A percentile compares a stretch with the other conserved stretches of the same genome.
Conservation (phyloP, 305 asterid genomes). For the Fraxinus velutina region DNA sequence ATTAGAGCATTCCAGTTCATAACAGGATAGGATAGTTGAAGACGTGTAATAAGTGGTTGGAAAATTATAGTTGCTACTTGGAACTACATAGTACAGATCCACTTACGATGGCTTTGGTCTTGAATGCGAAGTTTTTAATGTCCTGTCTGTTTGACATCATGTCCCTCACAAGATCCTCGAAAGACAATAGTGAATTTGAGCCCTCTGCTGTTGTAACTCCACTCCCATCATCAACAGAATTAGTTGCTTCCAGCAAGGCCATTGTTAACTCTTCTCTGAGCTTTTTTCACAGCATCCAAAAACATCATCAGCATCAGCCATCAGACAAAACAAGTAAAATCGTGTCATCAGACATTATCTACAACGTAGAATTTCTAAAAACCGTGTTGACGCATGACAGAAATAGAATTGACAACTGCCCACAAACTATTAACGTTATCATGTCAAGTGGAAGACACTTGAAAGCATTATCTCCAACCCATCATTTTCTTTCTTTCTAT, state of each 20-base stretch:
- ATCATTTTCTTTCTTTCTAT: not conserved
- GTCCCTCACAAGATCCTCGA: slow-evolving; percentile 72
- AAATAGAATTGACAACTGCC: slow-evolving; percentile 8
- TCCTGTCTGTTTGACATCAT: slow-evolving; percentile 61
- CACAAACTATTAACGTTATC: not conserved
- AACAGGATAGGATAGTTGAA: too few species aligned
- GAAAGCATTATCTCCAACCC: not conserved
- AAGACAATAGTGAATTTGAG: slow-evolving; percentile 43
- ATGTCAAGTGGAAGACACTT: slow-evolving; percentile 16
- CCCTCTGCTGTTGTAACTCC: slow-evolving; percentile 31
- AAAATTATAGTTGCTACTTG: not conserved
- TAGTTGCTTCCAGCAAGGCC: slow-evolving; percentile 63
- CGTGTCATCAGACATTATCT: slow-evolving; percentile 4
- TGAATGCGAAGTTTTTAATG: slow-evolving; percentile 69
- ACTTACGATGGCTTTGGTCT: slow-evolving; percentile 70
- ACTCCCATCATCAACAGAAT: slow-evolving; percentile 28
- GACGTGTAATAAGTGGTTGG: not conserved
- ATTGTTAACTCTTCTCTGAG: slow-evolving; percentile 85
- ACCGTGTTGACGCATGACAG: slow-evolving; percentile 18
- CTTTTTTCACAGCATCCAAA: slow-evolving; percentile 45
- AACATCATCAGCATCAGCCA: slow-evolving; percentile 25
- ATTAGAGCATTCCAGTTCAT: too few species aligned
- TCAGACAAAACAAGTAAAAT: not conserved
- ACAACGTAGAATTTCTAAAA: slow-evolving; percentile 1
- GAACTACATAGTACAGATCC: not conserved